These are phyloP conservation scores for Auriculariales sp. DNA, from an alignment of 768 basidiomycete genomes.

Conservation along the genomic window DNA sequence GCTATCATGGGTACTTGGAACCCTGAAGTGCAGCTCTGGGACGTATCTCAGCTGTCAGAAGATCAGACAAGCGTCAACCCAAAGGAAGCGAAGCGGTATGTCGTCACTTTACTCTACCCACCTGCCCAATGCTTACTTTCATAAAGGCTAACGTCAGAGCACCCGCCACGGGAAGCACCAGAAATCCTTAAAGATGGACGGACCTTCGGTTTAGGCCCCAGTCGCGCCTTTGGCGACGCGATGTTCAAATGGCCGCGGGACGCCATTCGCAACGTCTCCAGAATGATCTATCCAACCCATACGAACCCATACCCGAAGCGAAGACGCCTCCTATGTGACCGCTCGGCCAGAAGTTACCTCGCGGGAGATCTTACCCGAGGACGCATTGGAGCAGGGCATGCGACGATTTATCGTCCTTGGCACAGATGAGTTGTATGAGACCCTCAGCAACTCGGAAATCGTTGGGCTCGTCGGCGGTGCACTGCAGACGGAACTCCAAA, in stretches of 20 bases:
- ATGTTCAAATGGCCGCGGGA: constrained; percentile 26
- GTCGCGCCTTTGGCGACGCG: no score
- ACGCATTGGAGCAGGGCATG: no score
- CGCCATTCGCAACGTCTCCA: no score
- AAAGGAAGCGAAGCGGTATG: constrained; percentile 16
- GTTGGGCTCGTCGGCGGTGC: constrained; percentile 76
- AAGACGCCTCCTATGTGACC: constrained; percentile 88
- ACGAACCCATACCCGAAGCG: no score
- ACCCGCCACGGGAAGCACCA: no score
- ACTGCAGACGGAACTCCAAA: no score
- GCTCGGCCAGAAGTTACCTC: constrained; percentile 71
- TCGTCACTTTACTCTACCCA: no score
- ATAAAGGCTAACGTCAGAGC: no score
- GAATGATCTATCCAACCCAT: no score
- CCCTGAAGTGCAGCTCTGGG: constrained; percentile 20
- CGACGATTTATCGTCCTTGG: constrained; percentile 77
- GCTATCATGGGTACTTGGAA: constrained; percentile 31
- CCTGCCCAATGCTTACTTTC: no score
- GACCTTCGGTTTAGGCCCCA: no score
- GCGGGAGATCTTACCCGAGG: constrained; percentile 28
- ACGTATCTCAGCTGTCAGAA: constrained; percentile 22
- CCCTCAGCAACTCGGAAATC: constrained; percentile 59
- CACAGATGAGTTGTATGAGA: constrained; percentile 68
- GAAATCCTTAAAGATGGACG: no score
- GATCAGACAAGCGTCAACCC: constrained; percentile 24